phyloP scores from a whole-genome alignment of 139 green algal genomes.

The Haematococcus sp. region DNA sequence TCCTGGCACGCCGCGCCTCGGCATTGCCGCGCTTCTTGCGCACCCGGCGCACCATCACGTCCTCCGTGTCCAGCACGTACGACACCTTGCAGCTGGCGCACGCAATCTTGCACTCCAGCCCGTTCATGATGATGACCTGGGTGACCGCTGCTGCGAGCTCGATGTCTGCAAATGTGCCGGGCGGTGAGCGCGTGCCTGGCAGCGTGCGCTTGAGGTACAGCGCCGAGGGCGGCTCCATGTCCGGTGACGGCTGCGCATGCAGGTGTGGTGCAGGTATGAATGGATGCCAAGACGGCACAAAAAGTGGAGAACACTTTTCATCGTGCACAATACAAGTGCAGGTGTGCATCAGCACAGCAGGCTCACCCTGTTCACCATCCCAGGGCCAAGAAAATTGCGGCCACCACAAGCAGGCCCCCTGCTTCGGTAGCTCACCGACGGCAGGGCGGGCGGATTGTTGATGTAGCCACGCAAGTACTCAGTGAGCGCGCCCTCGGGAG shows the following conservation, averaged over 20 bases:
- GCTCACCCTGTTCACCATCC: no score
- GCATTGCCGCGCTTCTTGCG: not conserved
- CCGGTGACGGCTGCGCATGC: not conserved
- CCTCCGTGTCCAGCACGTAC: conserved; percentile 96
- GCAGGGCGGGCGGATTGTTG: not conserved
- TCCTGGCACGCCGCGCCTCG: not conserved
- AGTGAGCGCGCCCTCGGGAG: not conserved
- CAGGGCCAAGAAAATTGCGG: no score
- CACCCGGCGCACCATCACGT: conserved; percentile 61
- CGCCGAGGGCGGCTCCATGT: conserved; percentile 12
- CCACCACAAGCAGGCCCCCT: no score
- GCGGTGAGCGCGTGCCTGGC: conserved; percentile 9
- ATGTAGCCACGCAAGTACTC: conserved; percentile 7
- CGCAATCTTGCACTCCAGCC: conserved; percentile 94
- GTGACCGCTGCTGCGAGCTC: conserved; percentile 32
- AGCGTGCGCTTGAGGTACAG: conserved; percentile 65
- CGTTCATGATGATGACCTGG: conserved; percentile 65
- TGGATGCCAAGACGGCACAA: not conserved
- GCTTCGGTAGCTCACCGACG: no score
- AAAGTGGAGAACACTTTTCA: not conserved
- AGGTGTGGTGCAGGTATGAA: not conserved
- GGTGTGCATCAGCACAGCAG: no score
- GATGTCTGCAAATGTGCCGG: not conserved
- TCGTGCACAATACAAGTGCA: no score
- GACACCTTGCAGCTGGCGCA: conserved; percentile 75